These are phyloP conservation scores for Colletotrichum trifolii DNA, from an alignment of 2,329 filamentous ascomycete genomes.

Conservation along the genomic window DNA sequence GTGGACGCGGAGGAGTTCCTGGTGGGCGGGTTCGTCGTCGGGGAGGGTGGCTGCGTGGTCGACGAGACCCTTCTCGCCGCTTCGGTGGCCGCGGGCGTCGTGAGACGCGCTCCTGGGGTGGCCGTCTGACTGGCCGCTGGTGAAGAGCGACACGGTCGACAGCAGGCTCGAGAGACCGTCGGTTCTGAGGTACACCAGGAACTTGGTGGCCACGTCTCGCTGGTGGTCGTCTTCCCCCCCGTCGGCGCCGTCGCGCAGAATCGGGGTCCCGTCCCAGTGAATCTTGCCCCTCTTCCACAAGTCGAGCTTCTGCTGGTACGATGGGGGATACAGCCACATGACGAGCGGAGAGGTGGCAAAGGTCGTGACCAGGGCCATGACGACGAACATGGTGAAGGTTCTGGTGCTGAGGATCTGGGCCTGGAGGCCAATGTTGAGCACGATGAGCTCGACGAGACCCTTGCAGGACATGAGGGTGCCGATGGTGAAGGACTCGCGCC, in stretches of 20 bases:
- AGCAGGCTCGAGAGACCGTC: conserved; percentile 79
- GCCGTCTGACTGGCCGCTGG: conserved; percentile 27
- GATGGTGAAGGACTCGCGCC: conserved; percentile 84
- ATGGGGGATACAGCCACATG: conserved; percentile 72
- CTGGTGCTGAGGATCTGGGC: conserved; percentile 78
- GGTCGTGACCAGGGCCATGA: conserved; percentile 84
- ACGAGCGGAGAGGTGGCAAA: conserved; percentile 80
- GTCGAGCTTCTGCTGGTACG: conserved; percentile 51
- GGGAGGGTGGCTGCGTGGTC: conserved; percentile 7
- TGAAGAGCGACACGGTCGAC: conserved; percentile 85
- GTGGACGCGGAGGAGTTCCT: conserved; percentile 77
- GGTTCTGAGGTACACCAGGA: conserved; percentile 61
- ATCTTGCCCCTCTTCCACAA: conserved; percentile 76
- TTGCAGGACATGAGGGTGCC: conserved; percentile 90
- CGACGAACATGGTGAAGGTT: conserved; percentile 85
- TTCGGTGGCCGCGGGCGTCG: conserved; percentile 1
- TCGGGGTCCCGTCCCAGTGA: conserved; percentile 68
- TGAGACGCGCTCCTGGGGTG: neutral
- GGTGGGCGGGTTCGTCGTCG: conserved; percentile 24
- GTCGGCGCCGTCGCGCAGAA: conserved; percentile 47
- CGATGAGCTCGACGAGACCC: conserved; percentile 85
- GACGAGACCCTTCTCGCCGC: conserved; percentile 27
- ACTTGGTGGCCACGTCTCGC: conserved; percentile 40
- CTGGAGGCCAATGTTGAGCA: conserved; percentile 77
- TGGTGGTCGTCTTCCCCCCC: conserved; percentile 45